Evolutionary conservation across 2,329 filamentous ascomycete genomes (phyloP).

Genomic region (Clonostachys byssicola): DNA sequence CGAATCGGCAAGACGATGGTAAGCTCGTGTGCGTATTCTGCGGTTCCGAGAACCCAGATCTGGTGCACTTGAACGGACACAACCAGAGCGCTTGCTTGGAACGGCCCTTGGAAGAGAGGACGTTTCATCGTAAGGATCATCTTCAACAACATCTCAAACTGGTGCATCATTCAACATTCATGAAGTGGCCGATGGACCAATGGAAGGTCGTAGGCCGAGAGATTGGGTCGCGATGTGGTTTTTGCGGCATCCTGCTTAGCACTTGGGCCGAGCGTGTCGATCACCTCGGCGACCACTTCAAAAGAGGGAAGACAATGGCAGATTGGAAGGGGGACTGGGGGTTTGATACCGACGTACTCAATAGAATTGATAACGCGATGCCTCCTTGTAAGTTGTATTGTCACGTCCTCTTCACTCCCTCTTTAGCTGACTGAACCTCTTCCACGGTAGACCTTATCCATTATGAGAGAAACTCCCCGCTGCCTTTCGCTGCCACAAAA

Average conservation of each 20-base stretch:
- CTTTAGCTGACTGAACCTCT: slow-evolving; percentile 22
- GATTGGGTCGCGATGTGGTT: slow-evolving; percentile 24
- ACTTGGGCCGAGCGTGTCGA: slow-evolving; percentile 25
- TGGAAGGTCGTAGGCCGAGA: slow-evolving; percentile 24
- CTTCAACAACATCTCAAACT: slow-evolving; percentile 30
- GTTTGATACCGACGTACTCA: slow-evolving; percentile 25
- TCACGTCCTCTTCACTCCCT: slow-evolving; percentile 30
- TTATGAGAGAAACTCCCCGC: slow-evolving; percentile 24
- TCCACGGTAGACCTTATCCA: slow-evolving; percentile 24
- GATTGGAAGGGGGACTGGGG: slow-evolving; percentile 34
- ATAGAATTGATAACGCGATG: slow-evolving; percentile 30
- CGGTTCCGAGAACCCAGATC: slow-evolving; percentile 16
- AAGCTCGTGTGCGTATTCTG: slow-evolving; percentile 28
- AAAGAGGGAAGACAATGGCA: slow-evolving; percentile 27
- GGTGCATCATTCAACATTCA: slow-evolving; percentile 30
- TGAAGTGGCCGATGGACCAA: slow-evolving; percentile 33
- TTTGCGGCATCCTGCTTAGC: slow-evolving; percentile 25
- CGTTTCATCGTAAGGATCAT: slow-evolving; percentile 33
- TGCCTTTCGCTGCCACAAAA: slow-evolving; percentile 18
- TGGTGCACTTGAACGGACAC: slow-evolving; percentile 22
- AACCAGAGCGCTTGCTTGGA: slow-evolving; percentile 39
- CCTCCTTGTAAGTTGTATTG: slow-evolving; percentile 19
- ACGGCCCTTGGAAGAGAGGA: slow-evolving; percentile 33
- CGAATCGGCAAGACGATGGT: slow-evolving; percentile 32
- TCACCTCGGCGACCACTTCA: slow-evolving; percentile 33